These are phyloP conservation scores for Pseudoscleropodium purum DNA, from an alignment of 225 moss, liverwort and hornwort species.

Conservation along the genomic window DNA sequence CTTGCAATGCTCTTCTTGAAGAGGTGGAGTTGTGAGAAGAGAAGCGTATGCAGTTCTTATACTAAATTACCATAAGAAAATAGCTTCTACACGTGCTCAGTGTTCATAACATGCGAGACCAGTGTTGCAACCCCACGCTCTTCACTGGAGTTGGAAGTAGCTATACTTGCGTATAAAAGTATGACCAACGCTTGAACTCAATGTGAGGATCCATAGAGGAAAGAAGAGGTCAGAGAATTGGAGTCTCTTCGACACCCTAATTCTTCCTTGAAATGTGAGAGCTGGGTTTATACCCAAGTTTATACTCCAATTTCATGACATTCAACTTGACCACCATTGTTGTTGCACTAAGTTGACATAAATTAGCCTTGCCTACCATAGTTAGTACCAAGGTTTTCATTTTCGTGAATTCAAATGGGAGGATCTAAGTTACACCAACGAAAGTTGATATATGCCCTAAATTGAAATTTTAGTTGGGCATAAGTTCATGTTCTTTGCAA, in stretches of 20 bases:
- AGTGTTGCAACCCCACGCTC: neutral
- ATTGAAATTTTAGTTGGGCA: neutral
- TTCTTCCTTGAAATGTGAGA: neutral
- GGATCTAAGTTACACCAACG: neutral
- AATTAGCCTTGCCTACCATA: neutral
- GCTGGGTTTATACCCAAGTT: neutral
- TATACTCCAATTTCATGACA: neutral
- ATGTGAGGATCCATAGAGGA: neutral
- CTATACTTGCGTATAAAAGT: neutral
- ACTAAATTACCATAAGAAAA: neutral
- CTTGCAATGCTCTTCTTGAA: neutral
- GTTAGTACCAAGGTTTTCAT: neutral
- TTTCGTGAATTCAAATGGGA: neutral
- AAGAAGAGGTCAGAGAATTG: neutral
- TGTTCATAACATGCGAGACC: neutral
- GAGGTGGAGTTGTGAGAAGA: neutral
- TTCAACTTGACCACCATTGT: neutral
- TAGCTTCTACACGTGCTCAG: neutral
- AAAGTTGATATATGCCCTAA: neutral
- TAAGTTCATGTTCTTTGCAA: neutral
- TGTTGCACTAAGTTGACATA: neutral
- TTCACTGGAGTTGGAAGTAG: neutral
- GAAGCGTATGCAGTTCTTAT: neutral
- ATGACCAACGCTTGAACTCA: neutral
- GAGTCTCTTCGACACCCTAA: neutral